A percentile compares a stretch with the other conserved stretches of the same genome.
These are phyloP conservation scores for Arachis monticola DNA, from an alignment of 331 rosid species.

Conservation along the genomic window DNA sequence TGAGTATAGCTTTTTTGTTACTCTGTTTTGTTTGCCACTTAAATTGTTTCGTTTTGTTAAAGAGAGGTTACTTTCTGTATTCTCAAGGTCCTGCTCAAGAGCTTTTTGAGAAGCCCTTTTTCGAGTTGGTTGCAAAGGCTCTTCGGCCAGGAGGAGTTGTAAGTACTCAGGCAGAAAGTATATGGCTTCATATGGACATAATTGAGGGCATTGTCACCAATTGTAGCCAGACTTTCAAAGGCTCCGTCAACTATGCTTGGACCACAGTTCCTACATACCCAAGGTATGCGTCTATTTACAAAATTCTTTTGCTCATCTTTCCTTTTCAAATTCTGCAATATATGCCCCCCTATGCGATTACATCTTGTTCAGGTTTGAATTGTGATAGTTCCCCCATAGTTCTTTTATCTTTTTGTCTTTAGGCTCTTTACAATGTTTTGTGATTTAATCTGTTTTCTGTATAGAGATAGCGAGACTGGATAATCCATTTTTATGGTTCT, in stretches of 20 bases:
- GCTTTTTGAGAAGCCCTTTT: conserved; percentile 96
- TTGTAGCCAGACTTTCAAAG: conserved; percentile 83
- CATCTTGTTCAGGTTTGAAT: too few species aligned
- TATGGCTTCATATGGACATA: conserved; percentile 99
- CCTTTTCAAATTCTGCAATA: conserved; percentile 3
- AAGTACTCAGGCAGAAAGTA: conserved; percentile 98
- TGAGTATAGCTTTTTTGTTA: neutral
- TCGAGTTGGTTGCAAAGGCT: conserved; percentile 74
- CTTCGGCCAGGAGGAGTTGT: conserved; percentile 97
- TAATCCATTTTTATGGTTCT: neutral
- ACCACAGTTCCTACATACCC: conserved; percentile 99
- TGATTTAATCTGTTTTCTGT: neutral
- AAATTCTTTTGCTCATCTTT: neutral
- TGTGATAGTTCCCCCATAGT: neutral
- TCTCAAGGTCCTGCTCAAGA: conserved; percentile 95
- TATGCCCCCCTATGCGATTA: neutral
- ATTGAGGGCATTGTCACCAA: conserved; percentile 84
- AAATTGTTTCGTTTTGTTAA: neutral
- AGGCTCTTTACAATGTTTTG: conserved; percentile 1
- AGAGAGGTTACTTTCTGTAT: conserved; percentile 33
- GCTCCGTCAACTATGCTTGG: conserved; percentile 99
- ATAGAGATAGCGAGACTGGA: conserved; percentile 3
- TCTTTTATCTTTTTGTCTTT: conserved; percentile 12
- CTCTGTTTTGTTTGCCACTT: neutral
- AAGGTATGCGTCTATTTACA: conserved; percentile 50